Conservation (phyloP, 2,329 filamentous ascomycete genomes). For the Aspergillus texensis region DNA sequence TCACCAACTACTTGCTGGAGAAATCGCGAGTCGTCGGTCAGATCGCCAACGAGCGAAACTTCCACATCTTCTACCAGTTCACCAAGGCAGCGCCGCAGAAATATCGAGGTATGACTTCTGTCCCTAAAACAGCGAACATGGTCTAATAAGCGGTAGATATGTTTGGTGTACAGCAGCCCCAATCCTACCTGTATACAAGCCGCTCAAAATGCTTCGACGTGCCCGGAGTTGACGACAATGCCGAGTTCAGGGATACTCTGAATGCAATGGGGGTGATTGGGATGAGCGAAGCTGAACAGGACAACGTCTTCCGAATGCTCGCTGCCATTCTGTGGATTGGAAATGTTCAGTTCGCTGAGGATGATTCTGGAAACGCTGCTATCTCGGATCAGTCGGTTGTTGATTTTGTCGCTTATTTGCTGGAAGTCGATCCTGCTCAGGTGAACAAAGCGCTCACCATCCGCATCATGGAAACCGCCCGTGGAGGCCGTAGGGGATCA, state of each 20-base stretch:
- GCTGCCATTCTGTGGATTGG: conserved; percentile 91
- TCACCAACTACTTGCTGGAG: conserved; percentile 96
- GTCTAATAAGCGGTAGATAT: conserved; percentile 54
- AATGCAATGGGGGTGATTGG: conserved; percentile 96
- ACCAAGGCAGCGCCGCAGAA: conserved; percentile 88
- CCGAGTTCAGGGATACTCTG: conserved; percentile 86
- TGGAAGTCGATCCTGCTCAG: conserved; percentile 80
- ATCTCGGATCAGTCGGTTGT: conserved; percentile 89
- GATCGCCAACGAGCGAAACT: conserved; percentile 93
- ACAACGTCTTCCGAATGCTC: conserved; percentile 95
- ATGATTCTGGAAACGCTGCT: conserved; percentile 83
- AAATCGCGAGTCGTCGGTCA: conserved; percentile 95
- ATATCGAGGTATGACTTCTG: conserved; percentile 63
- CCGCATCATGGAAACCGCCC: conserved; percentile 75
- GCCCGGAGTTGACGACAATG: conserved; percentile 85
- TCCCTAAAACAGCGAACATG: conserved; percentile 7
- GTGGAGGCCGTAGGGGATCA: conserved; percentile 67
- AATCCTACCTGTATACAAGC: conserved; percentile 92
- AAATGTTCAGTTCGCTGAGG: conserved; percentile 88
- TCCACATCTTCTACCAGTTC: conserved; percentile 99
- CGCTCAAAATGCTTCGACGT: conserved; percentile 94
- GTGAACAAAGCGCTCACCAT: conserved; percentile 87
- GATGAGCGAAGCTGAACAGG: conserved; percentile 82
- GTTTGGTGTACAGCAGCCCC: conserved; percentile 89
- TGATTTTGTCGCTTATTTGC: conserved; percentile 89